Evolutionary conservation across 1,284 basidiomycete species (phyloP), one percentile per base, ranked within the genome.

Genomic region (Cryptococcus amylolentus): DNA sequence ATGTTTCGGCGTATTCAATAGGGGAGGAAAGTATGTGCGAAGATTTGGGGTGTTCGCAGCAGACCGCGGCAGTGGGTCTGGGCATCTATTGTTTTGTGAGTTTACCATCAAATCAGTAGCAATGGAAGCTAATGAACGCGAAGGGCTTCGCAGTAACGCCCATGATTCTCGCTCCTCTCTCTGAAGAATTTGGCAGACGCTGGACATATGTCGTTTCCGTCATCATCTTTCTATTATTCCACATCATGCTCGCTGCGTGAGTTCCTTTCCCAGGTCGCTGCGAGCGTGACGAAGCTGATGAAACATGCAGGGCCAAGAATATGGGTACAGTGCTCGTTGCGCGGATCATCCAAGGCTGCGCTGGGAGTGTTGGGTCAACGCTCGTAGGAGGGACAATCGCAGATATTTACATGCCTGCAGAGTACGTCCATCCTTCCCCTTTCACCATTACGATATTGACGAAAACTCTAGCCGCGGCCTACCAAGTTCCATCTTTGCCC

Each of bases 331-430:
- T 90, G 18, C 80, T 89, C 38, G 68, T 88, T 20, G 82, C 81
- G 0, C 81, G 88, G 2, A 84, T 89, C 58, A 68, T 91, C 2
- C 81, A 83, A 48, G 88, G 88, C 1, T 82, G 81, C 0, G 84
- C 86, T 57, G 88, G 86, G 0, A 71, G 68, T 1, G 76, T 84
- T 0, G 85, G 85, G 2, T 79, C 86, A 0, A 88, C 87, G 0
- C 84, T 91, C 80, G 88, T 89, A 3, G 87, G 88, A 14, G 88
- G 88, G 1, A 87, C 86, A 0, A 82, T 91, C 38, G 83, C 86
- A 12, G 87, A 88, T 68, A 84, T 89, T 31, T 89, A 84, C 82
- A 64, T 71, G 0, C 80, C 84, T 12, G 77, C 80, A 57, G 81
- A 88, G 85, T 87, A 57, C 59, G 80, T 69, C 9, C 37, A 46